Base-by-base conservation (phyloP, 139 green algal species). In the Chlamydomonas sp. region DNA sequence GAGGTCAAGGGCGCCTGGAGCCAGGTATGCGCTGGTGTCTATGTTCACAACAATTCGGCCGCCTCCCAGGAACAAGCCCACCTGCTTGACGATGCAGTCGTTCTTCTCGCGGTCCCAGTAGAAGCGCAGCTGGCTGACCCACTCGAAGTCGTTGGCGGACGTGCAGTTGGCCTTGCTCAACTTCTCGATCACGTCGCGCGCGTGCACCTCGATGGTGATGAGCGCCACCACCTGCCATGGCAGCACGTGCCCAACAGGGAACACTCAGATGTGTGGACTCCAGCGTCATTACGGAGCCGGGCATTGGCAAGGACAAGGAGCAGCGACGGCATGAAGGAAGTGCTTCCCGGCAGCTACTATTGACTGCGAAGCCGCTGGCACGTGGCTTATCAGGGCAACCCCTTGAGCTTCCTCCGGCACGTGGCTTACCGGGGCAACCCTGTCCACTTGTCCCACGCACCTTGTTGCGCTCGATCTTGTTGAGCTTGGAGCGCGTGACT, bases 381-480 rank as follows among this genome's bases (percentile, higher is more conserved):
- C n/a, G n/a, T n/a, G n/a, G n/a, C n/a, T n/a, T n/a, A n/a, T n/a
- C n/a, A n/a, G n/a, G n/a, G n/a, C n/a, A n/a, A n/a, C n/a, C n/a
- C n/a, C n/a, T n/a, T n/a, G n/a, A n/a, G n/a, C n/a, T n/a, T n/a
- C n/a, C n/a, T n/a, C n/a, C n/a, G n/a, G n/a, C n/a, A n/a, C n/a
- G n/a, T 49, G 31, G 31, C 31, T 49, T 49, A 49, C 31, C 31
- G 31, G 31, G 31, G 31, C 31, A 49, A 49, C 31, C 31, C 31
- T 49, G 31, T 49, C 31, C 31, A 49, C 31, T 49, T 49, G 31
- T 49, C 57, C 5, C 63, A 18, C 89, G 1, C 63, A 95, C 93
- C 94, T 98, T 98, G 90, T 97, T 96, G 64, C 96, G 91, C 79
- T 97, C 95, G 78, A 98, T 93, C 82, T 96, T 96, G 89, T 90